A percentile compares a stretch with the other conserved stretches of the same genome.
Evolutionary conservation across 306 rosid genomes (phyloP).

Genomic region (Begonia masoniana): DNA sequence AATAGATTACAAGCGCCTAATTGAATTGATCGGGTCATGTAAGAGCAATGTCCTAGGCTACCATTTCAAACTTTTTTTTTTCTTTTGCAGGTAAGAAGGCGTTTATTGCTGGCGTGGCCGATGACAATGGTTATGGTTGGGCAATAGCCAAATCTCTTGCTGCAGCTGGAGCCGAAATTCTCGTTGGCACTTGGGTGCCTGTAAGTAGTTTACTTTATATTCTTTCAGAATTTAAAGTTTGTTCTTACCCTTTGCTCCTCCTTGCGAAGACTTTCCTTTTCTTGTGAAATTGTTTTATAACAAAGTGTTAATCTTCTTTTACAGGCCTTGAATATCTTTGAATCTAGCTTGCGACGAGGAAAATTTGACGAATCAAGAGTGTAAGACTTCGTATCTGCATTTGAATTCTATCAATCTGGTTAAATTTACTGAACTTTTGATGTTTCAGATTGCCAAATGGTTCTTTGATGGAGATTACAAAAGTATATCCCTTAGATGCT

Average conservation of each 20-base stretch:
- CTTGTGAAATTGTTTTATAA: background rate
- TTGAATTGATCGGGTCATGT: too few species aligned
- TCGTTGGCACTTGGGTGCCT: constrained; percentile 98
- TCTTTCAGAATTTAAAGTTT: background rate
- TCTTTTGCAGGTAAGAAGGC: constrained; percentile 71
- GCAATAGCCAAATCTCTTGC: constrained; percentile 99
- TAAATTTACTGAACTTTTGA: constrained; percentile 12
- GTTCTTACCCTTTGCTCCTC: background rate
- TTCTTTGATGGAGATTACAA: constrained; percentile 76
- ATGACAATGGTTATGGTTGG: constrained; percentile 97
- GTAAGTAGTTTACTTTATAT: constrained; percentile 29
- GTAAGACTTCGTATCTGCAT: constrained; percentile 20
- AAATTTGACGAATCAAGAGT: constrained; percentile 80
- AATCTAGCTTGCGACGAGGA: constrained; percentile 87
- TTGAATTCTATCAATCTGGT: background rate
- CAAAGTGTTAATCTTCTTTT: constrained; percentile 5
- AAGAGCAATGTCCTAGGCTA: too few species aligned
- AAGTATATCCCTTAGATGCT: constrained; percentile 91
- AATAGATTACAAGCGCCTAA: too few species aligned
- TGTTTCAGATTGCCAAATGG: constrained; percentile 75
- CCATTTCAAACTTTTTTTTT: background rate
- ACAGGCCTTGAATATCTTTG: constrained; percentile 90
- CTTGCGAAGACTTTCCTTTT: background rate
- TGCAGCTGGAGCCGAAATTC: constrained; percentile 94
- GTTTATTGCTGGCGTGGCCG: constrained; percentile 92